Evolutionary conservation across 345 rosid genomes (phyloP).

Genomic region (Microcos paniculata): DNA sequence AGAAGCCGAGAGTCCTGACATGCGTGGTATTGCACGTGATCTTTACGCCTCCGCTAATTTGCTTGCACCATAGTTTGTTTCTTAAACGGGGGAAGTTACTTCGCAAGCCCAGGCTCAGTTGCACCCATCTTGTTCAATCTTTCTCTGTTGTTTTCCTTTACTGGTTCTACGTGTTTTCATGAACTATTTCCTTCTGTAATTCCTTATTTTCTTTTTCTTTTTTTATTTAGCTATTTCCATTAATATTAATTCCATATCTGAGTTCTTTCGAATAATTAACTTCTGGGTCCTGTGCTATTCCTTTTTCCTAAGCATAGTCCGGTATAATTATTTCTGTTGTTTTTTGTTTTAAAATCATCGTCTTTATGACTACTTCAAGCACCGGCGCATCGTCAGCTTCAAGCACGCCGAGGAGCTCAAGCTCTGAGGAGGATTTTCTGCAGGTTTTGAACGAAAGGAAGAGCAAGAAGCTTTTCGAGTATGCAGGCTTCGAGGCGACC

Average conservation of each 20-base stretch:
- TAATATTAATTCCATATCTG: not conserved
- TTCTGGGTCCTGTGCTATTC: slow-evolving; percentile 33
- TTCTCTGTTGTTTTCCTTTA: slow-evolving; percentile 98
- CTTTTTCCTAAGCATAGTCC: not conserved
- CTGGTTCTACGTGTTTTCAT: slow-evolving; percentile 94
- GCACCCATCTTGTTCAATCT: slow-evolving; percentile 98
- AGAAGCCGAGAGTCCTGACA: too few species aligned
- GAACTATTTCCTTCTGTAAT: slow-evolving; percentile 18
- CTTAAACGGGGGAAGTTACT: too few species aligned
- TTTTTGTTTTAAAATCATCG: not conserved
- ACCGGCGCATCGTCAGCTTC: slow-evolving; percentile 37
- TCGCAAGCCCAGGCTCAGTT: too few species aligned
- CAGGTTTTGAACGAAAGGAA: slow-evolving; percentile 61
- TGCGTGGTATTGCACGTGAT: too few species aligned
- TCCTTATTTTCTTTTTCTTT: not conserved
- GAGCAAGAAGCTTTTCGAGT: too few species aligned
- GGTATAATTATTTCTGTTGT: not conserved
- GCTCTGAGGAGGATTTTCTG: slow-evolving; percentile 55
- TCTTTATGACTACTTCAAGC: slow-evolving; percentile 67
- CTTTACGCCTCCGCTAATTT: too few species aligned
- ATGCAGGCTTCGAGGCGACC: too few species aligned
- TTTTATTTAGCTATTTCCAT: not conserved
- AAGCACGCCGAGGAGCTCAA: slow-evolving; percentile 44
- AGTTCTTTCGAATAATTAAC: not conserved
- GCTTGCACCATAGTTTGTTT: too few species aligned